These are phyloP conservation scores for Quercus robur DNA, from an alignment of 306 rosid species.

Conservation along the genomic window DNA sequence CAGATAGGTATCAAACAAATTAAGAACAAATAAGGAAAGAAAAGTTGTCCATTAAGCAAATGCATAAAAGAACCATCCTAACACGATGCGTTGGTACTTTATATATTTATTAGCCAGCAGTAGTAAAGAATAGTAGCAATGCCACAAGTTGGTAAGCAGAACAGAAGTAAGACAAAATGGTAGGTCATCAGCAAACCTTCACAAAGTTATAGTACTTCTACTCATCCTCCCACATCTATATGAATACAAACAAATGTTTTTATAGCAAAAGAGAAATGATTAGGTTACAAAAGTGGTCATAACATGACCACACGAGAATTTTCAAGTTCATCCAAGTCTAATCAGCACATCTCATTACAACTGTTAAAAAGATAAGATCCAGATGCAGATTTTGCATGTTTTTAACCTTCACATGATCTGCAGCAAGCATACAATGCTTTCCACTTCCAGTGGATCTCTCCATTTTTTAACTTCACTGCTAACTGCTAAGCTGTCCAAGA, in stretches of 20 bases:
- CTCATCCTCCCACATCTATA: background rate
- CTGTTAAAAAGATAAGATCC: conserved; percentile 24
- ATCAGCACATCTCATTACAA: conserved; percentile 36
- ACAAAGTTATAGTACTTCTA: conserved; percentile 10
- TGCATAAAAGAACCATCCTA: background rate
- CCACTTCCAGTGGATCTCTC: conserved; percentile 26
- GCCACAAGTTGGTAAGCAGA: conserved; percentile 15
- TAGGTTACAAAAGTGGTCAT: conserved; percentile 17
- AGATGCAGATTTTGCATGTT: conserved; percentile 39
- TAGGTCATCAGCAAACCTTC: conserved; percentile 1
- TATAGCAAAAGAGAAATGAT: background rate
- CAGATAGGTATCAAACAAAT: too few species aligned
- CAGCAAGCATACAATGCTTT: conserved; percentile 20
- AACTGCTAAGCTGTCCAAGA: conserved; percentile 21
- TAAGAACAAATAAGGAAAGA: too few species aligned
- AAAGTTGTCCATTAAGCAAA: background rate
- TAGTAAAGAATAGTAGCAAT: conserved; percentile 2
- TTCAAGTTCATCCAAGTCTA: conserved; percentile 30
- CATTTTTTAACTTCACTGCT: conserved; percentile 16
- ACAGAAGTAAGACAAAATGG: conserved; percentile 20
- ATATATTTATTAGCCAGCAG: conserved; percentile 4
- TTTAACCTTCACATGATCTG: background rate
- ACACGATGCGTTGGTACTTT: conserved; percentile 21
- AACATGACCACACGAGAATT: conserved; percentile 16
- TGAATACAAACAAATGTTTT: conserved; percentile 6